Base-by-base conservation (phyloP, 176 grass and related monocot species). In the Secale cereale region DNA sequence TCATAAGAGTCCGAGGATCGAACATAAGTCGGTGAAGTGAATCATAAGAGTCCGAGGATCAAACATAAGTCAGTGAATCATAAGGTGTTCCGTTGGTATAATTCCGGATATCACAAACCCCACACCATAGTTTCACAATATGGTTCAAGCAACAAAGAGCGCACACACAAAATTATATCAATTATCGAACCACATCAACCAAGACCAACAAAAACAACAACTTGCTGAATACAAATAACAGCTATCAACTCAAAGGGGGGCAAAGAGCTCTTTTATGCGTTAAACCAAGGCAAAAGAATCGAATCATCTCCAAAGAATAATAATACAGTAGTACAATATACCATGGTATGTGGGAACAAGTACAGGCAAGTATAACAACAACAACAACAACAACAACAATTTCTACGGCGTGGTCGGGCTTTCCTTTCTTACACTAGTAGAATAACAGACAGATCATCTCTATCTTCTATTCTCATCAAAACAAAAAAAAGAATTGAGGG, bases 381-480 rank as follows among this genome's bases (percentile, higher is more conserved):
- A 80, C 36, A 81, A 81, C 70, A 81, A 80, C 36, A 81, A 81
- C 77, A 81, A 80, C 36, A 81, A 80, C 36, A 81, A 76, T 70
- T 62, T 62, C 52, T 56, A 56, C 7, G 19, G 0, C 52, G 7
- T 56, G 19, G 19, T 8, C 10, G 4, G 62, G 10, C n/a, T 50
- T 76, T 41, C 61, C n/a, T 88, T 69, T 86, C 72, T 54, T 78
- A 86, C 88, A 86, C 83, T 56, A 41, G 46, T 57, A 43, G 61
- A 90, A 56, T 56, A 17, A 84, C 30, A 74, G 70, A 74, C 70
- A 85, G 78, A 81, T 23, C n/a, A 17, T 65, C 68, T 85, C 62
- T 56, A 56, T 71, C 62, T 30, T 89, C 78, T 81, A 52, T 72
- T 76, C 82, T 85, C 67, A 69, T 32, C 59, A 39, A 63, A 3